Conservation (phyloP, 495 filamentous ascomycete species). For the Aspergillus avenaceus region DNA sequence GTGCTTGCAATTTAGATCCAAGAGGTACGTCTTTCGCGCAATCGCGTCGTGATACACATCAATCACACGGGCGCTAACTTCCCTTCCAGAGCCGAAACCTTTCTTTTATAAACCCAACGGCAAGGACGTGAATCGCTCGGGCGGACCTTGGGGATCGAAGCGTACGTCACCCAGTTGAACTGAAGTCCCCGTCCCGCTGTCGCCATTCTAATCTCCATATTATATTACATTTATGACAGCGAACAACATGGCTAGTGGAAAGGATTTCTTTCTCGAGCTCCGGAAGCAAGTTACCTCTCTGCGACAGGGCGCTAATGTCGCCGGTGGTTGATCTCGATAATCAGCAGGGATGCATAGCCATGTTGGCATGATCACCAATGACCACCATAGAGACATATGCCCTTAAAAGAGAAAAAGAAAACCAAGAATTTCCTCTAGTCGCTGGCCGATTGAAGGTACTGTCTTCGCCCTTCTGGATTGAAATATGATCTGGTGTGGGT, state of each 20-base stretch:
- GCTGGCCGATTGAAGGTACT: conserved; percentile 11
- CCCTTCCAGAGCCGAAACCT: conserved; percentile 27
- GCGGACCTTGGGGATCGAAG: conserved; percentile 48
- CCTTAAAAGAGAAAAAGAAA: too few relatives aligned
- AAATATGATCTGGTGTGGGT: neutral
- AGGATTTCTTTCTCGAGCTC: conserved; percentile 52
- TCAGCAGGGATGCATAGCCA: neutral
- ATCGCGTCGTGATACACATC: conserved; percentile 1
- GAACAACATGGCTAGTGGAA: conserved; percentile 50
- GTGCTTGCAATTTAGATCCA: conserved; percentile 17
- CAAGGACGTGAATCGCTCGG: conserved; percentile 36
- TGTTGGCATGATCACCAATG: neutral
- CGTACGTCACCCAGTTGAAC: conserved; percentile 26
- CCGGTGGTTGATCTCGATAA: conserved; percentile 35
- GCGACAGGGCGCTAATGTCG: conserved; percentile 35
- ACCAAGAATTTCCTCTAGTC: conserved; percentile 3
- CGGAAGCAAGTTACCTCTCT: conserved; percentile 46
- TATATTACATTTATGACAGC: conserved; percentile 31
- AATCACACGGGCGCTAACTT: neutral
- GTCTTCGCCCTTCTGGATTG: neutral
- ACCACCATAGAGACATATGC: neutral
- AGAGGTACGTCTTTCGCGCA: conserved; percentile 16
- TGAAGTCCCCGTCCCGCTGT: too few relatives aligned
- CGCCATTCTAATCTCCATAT: conserved; percentile 2
- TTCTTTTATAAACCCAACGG: conserved; percentile 36